phyloP scores from a whole-genome alignment of 352 stramenopile species.

The Globisporangium barbulae region DNA sequence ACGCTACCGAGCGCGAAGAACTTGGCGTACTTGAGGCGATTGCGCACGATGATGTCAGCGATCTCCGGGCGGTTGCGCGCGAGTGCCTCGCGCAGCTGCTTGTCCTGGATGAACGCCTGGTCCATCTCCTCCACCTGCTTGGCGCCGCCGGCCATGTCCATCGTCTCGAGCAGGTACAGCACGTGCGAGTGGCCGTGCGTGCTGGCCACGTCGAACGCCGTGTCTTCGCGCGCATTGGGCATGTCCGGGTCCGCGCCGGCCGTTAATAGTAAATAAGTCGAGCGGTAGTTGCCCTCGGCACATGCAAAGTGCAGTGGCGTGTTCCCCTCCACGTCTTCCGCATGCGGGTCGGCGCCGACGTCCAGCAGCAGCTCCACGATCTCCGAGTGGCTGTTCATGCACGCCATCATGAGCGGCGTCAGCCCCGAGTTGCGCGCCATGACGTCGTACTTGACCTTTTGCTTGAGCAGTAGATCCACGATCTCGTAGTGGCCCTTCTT shows the following conservation, averaged over 20 bases:
- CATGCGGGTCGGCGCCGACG: slow-evolving; percentile 65
- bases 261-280: slow-evolving; percentile 77
- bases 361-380: slow-evolving; percentile 75
- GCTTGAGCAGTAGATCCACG: slow-evolving; percentile 40
- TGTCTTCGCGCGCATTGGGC: slow-evolving; percentile 77
- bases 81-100: slow-evolving; percentile 57
- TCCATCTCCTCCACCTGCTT: slow-evolving; percentile 61
- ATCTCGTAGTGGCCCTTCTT: slow-evolving; percentile 50
- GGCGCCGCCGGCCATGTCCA: slow-evolving; percentile 52
- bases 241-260: slow-evolving; percentile 81
- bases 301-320: slow-evolving; percentile 79
- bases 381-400: slow-evolving; percentile 44
- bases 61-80: slow-evolving; percentile 63
- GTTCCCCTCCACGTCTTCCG: slow-evolving; percentile 76
- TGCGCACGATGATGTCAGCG: slow-evolving; percentile 70
- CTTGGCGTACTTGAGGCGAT: slow-evolving; percentile 71
- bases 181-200: slow-evolving; percentile 64
- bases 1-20: slow-evolving; percentile 61
- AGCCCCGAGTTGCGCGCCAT: slow-evolving; percentile 34
- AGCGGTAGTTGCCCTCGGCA: slow-evolving; percentile 68
- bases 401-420: slow-evolving; percentile 74
- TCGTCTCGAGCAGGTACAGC: slow-evolving; percentile 77
- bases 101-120: slow-evolving; percentile 57
- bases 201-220: slow-evolving; percentile 75
- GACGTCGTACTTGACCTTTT: slow-evolving; percentile 48